Evolutionary conservation across 495 filamentous ascomycete genomes (phyloP), one percentile per base, ranked within the genome.

Genomic region (Diplogelasinospora grovesii): DNA sequence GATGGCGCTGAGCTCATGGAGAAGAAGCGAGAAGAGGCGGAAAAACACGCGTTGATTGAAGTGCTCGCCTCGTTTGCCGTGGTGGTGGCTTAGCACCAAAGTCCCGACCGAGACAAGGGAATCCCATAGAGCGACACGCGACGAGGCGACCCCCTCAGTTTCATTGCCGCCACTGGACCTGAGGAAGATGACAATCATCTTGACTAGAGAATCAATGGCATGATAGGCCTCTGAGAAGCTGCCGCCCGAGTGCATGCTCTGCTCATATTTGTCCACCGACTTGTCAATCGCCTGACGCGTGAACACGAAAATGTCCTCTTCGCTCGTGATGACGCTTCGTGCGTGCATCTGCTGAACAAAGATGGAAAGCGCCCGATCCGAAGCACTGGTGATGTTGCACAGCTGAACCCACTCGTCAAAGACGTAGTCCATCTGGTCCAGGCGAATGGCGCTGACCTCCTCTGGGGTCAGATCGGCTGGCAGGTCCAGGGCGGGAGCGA

Each of bases 371-470:
- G 82, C 73, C 51, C 83, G 86, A 21, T 88, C 83, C 8, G 77
- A 77, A 0, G 80, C 78, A 45, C 77, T 74, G 8, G 75, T 71
- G 34, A 85, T 82, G 59, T 83, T 78, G 67, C 79, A 88, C 11
- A 97, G 73, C 26, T 81, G 78, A 41, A 88, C 74, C 92, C 92
- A 99, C 58, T 97, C 92, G 8, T 82, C 85, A 57, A 99, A 95
- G 28, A 94, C 73, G 54, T 97, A 97, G 51, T 93, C 84, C 64
- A 95, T 78, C 49, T 95, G 89, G 37, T 90, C 83, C 30, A 77
- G 75, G 51, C 79, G 79, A 15, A 61, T 57, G 1, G 39, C 23
- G 9, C 20, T 41, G 21, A 49, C 34, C 28, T 54, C 53, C 8
- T 53, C 49, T 22, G 46, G 43, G 9, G 43, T 43, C 22, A 56